Conservation (phyloP, 495 filamentous ascomycete species). For the Astrocystis sublimbata region DNA sequence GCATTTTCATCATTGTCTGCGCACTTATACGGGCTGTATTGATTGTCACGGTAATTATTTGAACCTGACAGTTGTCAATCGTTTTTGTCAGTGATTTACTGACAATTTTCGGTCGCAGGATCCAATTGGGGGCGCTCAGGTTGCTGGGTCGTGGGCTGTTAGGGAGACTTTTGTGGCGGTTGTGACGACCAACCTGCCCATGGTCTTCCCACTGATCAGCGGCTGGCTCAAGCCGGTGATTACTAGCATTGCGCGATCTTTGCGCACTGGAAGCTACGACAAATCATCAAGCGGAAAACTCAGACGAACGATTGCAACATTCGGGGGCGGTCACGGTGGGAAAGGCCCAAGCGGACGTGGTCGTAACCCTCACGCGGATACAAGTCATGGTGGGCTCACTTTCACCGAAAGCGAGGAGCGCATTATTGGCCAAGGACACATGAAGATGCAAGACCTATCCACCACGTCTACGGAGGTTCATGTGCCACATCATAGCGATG, state of each 20-base stretch:
- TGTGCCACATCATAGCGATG: slow-evolving; percentile 5
- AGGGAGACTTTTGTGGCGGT: slow-evolving; percentile 56
- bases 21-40: slow-evolving; percentile 51
- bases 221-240: slow-evolving; percentile 37
- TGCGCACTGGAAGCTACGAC: slow-evolving; percentile 5
- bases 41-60: slow-evolving; percentile 42
- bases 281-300: slow-evolving; percentile 4
- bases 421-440: slow-evolving; percentile 33
- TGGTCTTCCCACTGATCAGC: slow-evolving; percentile 54
- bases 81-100: background rate
- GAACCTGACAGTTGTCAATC: background rate
- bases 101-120: slow-evolving; percentile 30
- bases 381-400: slow-evolving; percentile 35
- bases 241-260: background rate
- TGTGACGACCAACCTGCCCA: slow-evolving; percentile 54
- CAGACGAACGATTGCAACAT: background rate
- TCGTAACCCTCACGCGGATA: slow-evolving; percentile 14
- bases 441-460: slow-evolving; percentile 32
- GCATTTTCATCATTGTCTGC: slow-evolving; percentile 53
- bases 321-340: background rate
- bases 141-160: slow-evolving; percentile 52
- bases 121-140: slow-evolving; percentile 47
- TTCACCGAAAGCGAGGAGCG: slow-evolving; percentile 46
- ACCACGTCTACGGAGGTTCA: background rate
- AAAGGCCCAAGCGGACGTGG: background rate